phyloP scores from a whole-genome alignment of 2,329 filamentous ascomycete species.

The Biscogniauxia mediterranea region DNA sequence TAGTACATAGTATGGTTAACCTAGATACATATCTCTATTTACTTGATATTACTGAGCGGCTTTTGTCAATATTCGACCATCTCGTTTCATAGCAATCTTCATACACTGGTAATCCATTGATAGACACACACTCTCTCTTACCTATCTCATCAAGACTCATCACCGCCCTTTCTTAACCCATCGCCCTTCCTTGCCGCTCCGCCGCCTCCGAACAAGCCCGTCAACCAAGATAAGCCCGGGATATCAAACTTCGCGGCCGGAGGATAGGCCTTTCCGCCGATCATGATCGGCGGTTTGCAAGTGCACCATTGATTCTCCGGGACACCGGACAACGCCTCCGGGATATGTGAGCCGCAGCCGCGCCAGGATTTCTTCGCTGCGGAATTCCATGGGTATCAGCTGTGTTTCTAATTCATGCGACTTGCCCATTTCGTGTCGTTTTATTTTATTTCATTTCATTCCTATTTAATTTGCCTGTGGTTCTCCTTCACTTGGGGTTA shows the following conservation, averaged over 20 bases:
- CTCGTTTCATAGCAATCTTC: too few species aligned
- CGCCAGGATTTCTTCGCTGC: conserved; percentile 49
- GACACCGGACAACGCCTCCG: conserved; percentile 42
- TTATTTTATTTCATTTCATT: background rate
- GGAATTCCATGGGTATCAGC: background rate
- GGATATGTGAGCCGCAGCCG: conserved; percentile 48
- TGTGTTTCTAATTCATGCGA: background rate
- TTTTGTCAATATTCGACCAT: background rate
- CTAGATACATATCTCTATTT: too few species aligned
- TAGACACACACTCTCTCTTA: too few species aligned
- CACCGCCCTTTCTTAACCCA: conserved; percentile 13
- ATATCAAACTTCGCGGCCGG: conserved; percentile 40
- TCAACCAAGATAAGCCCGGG: conserved; percentile 40
- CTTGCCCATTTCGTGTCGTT: background rate
- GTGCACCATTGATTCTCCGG: conserved; percentile 48
- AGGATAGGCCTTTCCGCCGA: conserved; percentile 46
- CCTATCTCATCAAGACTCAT: conserved; percentile 14
- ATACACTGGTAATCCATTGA: too few species aligned
- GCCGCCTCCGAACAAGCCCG: conserved; percentile 27
- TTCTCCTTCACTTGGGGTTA: background rate
- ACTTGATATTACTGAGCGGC: too few species aligned
- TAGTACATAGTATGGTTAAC: too few species aligned
- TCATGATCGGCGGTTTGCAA: conserved; percentile 43
- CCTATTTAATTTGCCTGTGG: too few species aligned
- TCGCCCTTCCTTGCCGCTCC: conserved; percentile 3